phyloP scores from a whole-genome alignment of 176 grass and related monocot genomes.

The Phoenix dactylifera region DNA sequence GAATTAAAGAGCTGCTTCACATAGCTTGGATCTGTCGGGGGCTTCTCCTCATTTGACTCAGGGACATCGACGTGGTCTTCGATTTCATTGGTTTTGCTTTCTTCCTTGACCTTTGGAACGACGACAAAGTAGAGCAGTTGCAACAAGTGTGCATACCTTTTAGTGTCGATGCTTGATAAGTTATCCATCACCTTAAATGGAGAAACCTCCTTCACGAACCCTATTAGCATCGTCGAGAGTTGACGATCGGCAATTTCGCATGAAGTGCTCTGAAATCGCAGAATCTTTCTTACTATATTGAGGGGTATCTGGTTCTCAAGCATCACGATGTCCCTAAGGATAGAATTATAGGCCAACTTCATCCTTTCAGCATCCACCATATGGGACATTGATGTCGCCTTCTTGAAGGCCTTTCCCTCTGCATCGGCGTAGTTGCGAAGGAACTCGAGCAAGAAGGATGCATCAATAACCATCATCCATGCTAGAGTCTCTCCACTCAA shows the following conservation, averaged over 20 bases:
- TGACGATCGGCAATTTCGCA: constrained; percentile 23
- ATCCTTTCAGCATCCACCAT: constrained; percentile 61
- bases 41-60: background rate
- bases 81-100: constrained; percentile 43
- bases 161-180: constrained; percentile 43
- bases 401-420: constrained; percentile 19
- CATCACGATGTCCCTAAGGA: constrained; percentile 75
- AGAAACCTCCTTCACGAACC: constrained; percentile 54
- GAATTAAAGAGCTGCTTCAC: constrained; percentile 40
- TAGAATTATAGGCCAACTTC: constrained; percentile 52
- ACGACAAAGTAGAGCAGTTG: constrained; percentile 61
- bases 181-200: constrained; percentile 59
- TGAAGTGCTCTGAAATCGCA: constrained; percentile 42
- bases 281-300: constrained; percentile 47
- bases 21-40: constrained; percentile 18
- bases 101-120: constrained; percentile 35
- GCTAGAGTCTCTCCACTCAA: constrained; percentile 65
- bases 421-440: constrained; percentile 43
- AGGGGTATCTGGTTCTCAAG: constrained; percentile 87
- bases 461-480: constrained; percentile 83
- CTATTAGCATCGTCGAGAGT: constrained; percentile 53
- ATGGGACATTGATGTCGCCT: constrained; percentile 66
- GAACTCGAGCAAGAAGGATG: constrained; percentile 82
- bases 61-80: constrained; percentile 18
- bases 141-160: constrained; percentile 54